These are phyloP conservation scores for Fusarium armeniacum DNA, from an alignment of 2,329 filamentous ascomycete genomes.

Conservation along the genomic window DNA sequence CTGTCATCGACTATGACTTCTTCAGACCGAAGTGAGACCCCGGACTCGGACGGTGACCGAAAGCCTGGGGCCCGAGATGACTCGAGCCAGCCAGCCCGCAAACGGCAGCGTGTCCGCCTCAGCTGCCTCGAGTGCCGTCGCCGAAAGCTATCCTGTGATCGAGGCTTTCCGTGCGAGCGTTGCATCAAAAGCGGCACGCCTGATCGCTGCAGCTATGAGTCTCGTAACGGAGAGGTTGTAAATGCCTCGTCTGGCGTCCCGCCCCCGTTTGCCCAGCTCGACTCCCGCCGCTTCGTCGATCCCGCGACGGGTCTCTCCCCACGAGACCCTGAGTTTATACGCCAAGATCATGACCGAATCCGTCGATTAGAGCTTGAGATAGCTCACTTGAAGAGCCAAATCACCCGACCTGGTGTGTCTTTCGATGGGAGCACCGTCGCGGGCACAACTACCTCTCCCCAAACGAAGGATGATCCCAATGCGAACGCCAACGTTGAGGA, in stretches of 20 bases:
- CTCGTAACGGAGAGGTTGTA: conserved; percentile 66
- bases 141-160: conserved; percentile 72
- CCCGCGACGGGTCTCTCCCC: conserved; percentile 50
- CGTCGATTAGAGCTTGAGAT: conserved; percentile 71
- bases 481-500: conserved; percentile 52
- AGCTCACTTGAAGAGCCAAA: conserved; percentile 67
- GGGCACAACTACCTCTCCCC: conserved; percentile 60
- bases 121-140: conserved; percentile 73
- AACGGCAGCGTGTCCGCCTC: conserved; percentile 71
- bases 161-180: conserved; percentile 72
- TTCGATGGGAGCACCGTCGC: conserved; percentile 67
- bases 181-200: conserved; percentile 74
- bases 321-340: conserved; percentile 55
- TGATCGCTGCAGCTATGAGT: conserved; percentile 72
- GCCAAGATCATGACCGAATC: conserved; percentile 70
- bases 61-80: conserved; percentile 49
- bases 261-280: conserved; percentile 60
- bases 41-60: conserved; percentile 56
- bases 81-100: conserved; percentile 61
- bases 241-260: conserved; percentile 62
- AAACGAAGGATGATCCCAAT: conserved; percentile 60
- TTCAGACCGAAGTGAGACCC: conserved; percentile 57
- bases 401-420: conserved; percentile 62
- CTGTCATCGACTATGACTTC: conserved; percentile 46
- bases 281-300: conserved; percentile 56